phyloP scores from a whole-genome alignment of 257 asterid genomes.

The Solanum etuberosum region DNA sequence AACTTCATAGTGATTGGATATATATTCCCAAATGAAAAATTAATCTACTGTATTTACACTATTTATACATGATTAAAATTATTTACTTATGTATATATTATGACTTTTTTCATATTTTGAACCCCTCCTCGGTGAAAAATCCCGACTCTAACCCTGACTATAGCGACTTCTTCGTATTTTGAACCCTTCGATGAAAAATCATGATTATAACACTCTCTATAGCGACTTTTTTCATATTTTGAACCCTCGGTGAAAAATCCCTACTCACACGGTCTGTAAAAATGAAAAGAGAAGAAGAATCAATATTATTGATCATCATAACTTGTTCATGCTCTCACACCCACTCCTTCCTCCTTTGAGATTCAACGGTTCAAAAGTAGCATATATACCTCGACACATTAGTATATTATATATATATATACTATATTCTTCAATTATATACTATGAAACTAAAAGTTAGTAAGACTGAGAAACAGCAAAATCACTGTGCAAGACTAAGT shows the following conservation, averaged over 20 bases:
- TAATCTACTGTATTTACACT: not conserved
- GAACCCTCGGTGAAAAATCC: no score
- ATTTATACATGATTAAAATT: not conserved
- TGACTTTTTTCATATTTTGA: not conserved
- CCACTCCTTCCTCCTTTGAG: conserved; percentile 76
- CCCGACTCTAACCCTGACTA: no score
- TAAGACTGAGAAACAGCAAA: not conserved
- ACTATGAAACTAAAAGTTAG: not conserved
- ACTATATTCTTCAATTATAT: not conserved
- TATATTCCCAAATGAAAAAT: not conserved
- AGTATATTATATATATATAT: not conserved
- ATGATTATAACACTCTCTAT: no score
- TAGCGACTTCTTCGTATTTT: no score
- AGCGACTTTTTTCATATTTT: no score
- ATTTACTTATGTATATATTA: no score
- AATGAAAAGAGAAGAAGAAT: no score
- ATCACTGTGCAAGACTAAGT: not conserved
- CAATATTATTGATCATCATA: not conserved
- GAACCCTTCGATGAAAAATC: no score
- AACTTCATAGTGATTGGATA: not conserved
- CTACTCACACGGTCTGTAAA: no score
- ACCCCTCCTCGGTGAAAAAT: not conserved
- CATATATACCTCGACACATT: not conserved
- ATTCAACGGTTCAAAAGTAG: not conserved
- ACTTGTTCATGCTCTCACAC: conserved; percentile 92